phyloP scores from a whole-genome alignment of 1,284 basidiomycete genomes.

The Puccinia triticina region DNA sequence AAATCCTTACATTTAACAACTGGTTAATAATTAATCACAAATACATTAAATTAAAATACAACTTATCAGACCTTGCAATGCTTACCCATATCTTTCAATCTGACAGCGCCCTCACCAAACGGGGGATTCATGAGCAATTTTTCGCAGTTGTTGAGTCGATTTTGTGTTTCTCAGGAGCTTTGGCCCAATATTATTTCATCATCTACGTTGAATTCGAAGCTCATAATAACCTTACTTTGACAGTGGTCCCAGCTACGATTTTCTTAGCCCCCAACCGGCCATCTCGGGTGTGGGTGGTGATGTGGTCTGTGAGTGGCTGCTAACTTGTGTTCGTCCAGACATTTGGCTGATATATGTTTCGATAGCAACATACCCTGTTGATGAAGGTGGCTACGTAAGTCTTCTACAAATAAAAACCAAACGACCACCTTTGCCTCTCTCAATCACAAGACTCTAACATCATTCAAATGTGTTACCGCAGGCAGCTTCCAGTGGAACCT shows the following conservation, averaged over 20 bases:
- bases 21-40: background rate
- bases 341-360: background rate
- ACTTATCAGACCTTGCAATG: no score
- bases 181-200: background rate
- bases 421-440: background rate
- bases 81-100: background rate
- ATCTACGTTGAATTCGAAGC: background rate
- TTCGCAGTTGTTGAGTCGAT: slow-evolving; percentile 45
- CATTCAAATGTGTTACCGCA: background rate
- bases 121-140: slow-evolving; percentile 52
- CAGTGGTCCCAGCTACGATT: slow-evolving; percentile 51
- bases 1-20: background rate
- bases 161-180: background rate
- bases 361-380: slow-evolving; percentile 42
- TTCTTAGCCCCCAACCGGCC: slow-evolving; percentile 36
- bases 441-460: background rate
- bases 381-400: slow-evolving; percentile 44
- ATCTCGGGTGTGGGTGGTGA: slow-evolving; percentile 42
- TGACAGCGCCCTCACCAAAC: slow-evolving; percentile 45
- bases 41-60: no score
- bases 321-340: background rate
- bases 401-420: background rate
- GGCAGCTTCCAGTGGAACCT: slow-evolving; percentile 47
- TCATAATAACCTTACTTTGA: background rate
- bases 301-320: slow-evolving; percentile 42